Evolutionary conservation across 805 yeast species (phyloP).

Genomic region (Lipomyces sp.): DNA sequence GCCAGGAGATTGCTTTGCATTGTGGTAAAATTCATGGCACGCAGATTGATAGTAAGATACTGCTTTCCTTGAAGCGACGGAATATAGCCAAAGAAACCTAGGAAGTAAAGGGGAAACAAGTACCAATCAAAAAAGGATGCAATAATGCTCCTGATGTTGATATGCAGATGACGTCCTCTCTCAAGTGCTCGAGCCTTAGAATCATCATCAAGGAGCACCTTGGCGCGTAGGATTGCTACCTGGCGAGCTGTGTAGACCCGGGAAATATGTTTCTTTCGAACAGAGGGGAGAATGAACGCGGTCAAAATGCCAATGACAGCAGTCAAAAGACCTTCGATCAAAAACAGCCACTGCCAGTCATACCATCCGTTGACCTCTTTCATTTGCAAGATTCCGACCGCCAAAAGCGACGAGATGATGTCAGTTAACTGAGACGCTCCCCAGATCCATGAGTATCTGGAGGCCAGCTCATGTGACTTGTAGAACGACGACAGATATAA

Average conservation of each 20-base stretch:
- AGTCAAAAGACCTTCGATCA: slow-evolving; percentile 60
- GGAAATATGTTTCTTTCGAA: slow-evolving; percentile 16
- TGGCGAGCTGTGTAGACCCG: slow-evolving; percentile 22
- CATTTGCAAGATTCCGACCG: slow-evolving; percentile 53
- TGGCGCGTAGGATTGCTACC: slow-evolving; percentile 26
- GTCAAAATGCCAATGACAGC: slow-evolving; percentile 50
- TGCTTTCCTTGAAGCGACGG: slow-evolving; percentile 25
- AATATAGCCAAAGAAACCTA: slow-evolving; percentile 26
- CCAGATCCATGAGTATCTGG: slow-evolving; percentile 60
- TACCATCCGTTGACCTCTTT: slow-evolving; percentile 43
- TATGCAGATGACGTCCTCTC: slow-evolving; percentile 9
- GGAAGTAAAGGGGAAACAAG: slow-evolving; percentile 20
- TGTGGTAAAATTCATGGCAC: slow-evolving; percentile 49
- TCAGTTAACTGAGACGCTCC: slow-evolving; percentile 50
- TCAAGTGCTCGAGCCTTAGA: slow-evolving; percentile 18
- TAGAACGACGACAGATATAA: slow-evolving; percentile 67
- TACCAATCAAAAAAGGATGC: slow-evolving; percentile 18
- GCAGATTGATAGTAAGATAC: slow-evolving; percentile 47
- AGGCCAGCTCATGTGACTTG: slow-evolving; percentile 55
- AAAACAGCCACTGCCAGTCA: slow-evolving; percentile 66
- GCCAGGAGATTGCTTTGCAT: slow-evolving; percentile 50
- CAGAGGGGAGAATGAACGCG: slow-evolving; percentile 49
- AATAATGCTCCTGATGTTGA: slow-evolving; percentile 11
- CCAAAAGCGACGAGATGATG: slow-evolving; percentile 49
- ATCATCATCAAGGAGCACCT: slow-evolving; percentile 21